phyloP scores from a whole-genome alignment of 2,329 filamentous ascomycete genomes.

The Exserohilum rostratum region DNA sequence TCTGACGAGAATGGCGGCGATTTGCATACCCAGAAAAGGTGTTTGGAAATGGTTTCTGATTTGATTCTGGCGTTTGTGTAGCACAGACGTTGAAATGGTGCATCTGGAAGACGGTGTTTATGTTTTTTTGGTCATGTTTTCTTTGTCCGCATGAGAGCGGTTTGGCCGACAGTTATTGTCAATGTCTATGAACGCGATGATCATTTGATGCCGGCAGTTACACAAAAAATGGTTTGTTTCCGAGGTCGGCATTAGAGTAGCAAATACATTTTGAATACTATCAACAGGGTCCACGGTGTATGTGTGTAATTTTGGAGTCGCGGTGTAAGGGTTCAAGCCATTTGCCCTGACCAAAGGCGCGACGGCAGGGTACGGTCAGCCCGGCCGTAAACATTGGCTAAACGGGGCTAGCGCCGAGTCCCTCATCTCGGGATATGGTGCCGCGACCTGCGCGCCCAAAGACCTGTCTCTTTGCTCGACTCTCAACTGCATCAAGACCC shows the following conservation, averaged over 20 bases:
- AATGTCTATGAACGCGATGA: conserved; percentile 23
- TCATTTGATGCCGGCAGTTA: conserved; percentile 17
- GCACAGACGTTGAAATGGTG: conserved; percentile 8
- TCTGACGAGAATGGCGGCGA: conserved; percentile 16
- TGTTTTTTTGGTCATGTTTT: conserved; percentile 4
- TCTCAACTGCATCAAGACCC: background rate
- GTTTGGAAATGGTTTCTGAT: conserved; percentile 15
- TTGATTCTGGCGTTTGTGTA: conserved; percentile 11
- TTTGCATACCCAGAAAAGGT: conserved; percentile 26
- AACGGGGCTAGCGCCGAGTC: background rate
- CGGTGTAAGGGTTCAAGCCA: background rate
- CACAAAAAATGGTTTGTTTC: conserved; percentile 19
- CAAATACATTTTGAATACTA: background rate
- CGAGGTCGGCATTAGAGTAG: conserved; percentile 10
- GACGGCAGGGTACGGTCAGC: background rate
- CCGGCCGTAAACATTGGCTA: background rate
- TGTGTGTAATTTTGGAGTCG: background rate
- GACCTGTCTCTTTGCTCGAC: no score
- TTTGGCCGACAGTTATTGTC: conserved; percentile 2
- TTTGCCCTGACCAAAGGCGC: background rate
- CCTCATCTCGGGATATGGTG: background rate
- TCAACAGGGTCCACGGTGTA: background rate
- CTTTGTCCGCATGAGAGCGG: conserved; percentile 6
- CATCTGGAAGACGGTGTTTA: conserved; percentile 21
- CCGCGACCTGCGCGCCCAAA: background rate